phyloP scores from a whole-genome alignment of 1,139 yeast genomes.

The Wickerhamomyces sp. region DNA sequence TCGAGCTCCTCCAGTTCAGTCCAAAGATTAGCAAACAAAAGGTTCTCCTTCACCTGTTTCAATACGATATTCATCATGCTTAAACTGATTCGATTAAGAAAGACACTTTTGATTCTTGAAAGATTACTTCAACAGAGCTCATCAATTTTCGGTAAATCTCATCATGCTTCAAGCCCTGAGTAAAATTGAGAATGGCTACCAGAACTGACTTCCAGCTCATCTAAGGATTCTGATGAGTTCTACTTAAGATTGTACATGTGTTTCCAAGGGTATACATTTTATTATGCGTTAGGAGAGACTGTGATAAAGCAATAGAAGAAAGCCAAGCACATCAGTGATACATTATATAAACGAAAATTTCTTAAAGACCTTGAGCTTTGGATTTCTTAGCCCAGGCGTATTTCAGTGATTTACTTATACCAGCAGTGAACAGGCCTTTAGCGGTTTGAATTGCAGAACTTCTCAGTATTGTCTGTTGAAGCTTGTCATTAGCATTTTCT shows the following conservation, averaged over 20 bases:
- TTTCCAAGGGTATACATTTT: not conserved
- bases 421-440: slow-evolving; percentile 87
- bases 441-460: slow-evolving; percentile 73
- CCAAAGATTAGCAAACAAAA: slow-evolving; percentile 54
- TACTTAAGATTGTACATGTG: too few species aligned
- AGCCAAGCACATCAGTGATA: too few species aligned
- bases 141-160: too few species aligned
- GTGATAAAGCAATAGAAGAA: not conserved
- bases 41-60: slow-evolving; percentile 32
- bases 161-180: too few species aligned
- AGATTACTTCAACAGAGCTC: too few species aligned
- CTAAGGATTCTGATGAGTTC: too few species aligned
- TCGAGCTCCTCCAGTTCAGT: slow-evolving; percentile 31
- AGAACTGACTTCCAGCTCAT: too few species aligned
- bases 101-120: too few species aligned
- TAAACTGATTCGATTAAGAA: too few species aligned
- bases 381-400: slow-evolving; percentile 75
- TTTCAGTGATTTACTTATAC: slow-evolving; percentile 60
- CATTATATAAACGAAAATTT: too few species aligned
- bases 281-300: not conserved
- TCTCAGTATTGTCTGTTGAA: slow-evolving; percentile 57
- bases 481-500: slow-evolving; percentile 32
- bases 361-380: slow-evolving; percentile 24
- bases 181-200: too few species aligned
- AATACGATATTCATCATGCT: slow-evolving; percentile 2